These are phyloP conservation scores for Echites panduratus DNA, from an alignment of 257 asterid species.

Conservation along the genomic window DNA sequence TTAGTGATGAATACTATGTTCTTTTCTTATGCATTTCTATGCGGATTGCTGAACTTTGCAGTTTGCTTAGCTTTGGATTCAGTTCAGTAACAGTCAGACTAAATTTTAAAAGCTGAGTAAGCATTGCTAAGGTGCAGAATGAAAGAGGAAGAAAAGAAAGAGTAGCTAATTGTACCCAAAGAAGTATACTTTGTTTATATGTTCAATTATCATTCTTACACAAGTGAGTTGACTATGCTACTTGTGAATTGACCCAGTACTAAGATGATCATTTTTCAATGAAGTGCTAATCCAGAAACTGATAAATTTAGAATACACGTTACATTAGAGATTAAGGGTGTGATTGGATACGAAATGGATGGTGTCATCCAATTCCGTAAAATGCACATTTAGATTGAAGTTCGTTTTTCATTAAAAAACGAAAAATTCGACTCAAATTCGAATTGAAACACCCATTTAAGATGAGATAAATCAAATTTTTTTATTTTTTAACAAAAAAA, in stretches of 20 bases:
- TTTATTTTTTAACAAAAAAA: no score
- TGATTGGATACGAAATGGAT: no score
- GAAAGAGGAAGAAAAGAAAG: no score
- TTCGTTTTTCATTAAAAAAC: no score
- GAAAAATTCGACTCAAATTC: no score
- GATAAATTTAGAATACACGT: background rate
- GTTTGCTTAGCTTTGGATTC: background rate
- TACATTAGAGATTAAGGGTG: background rate
- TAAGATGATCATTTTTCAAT: background rate
- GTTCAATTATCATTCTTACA: background rate
- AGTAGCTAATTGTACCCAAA: background rate
- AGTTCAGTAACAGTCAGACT: background rate
- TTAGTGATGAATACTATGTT: background rate
- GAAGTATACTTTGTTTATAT: background rate
- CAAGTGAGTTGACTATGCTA: background rate
- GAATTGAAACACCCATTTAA: no score
- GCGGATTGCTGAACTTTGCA: background rate
- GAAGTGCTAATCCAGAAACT: background rate
- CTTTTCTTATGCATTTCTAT: background rate
- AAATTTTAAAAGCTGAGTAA: background rate
- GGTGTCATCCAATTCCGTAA: no score
- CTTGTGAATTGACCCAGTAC: background rate
- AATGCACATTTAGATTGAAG: no score
- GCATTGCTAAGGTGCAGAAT: background rate
- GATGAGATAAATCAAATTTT: no score